Percentiles rank a stretch among this genome's conserved stretches.
phyloP scores from a whole-genome alignment of 257 asterid genomes.

The Solanum appendiculatum region DNA sequence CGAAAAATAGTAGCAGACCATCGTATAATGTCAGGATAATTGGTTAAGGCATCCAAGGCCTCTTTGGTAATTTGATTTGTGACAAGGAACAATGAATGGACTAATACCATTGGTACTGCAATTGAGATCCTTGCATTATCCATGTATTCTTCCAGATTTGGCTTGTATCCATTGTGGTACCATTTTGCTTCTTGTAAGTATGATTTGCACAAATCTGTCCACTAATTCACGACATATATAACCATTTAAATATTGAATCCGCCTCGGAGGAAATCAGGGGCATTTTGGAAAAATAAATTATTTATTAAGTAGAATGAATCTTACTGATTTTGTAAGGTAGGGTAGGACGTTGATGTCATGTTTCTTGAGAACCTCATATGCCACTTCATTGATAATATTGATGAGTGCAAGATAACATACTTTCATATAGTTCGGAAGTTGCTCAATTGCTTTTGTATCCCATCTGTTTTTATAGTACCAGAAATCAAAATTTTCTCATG shows the following conservation, averaged over 20 bases:
- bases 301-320: not conserved
- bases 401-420: conserved; percentile 7
- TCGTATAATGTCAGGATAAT: conserved; percentile 17
- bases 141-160: conserved; percentile 26
- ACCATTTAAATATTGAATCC: not conserved
- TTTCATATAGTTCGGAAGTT: conserved; percentile 20
- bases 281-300: not conserved
- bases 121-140: conserved; percentile 27
- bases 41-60: conserved; percentile 4
- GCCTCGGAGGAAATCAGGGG: too few relatives aligned
- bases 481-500: not conserved
- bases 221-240: conserved; percentile 5
- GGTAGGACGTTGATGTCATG: not conserved
- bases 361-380: conserved; percentile 3
- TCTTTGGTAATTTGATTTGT: conserved; percentile 26
- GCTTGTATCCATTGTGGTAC: conserved; percentile 20
- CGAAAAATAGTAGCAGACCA: conserved; percentile 20
- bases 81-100: conserved; percentile 14
- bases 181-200: conserved; percentile 28
- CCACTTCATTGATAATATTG: conserved; percentile 10
- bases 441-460: conserved; percentile 8
- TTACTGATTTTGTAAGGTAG: not conserved
- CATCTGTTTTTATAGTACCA: not conserved
- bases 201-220: conserved; percentile 21
- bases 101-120: conserved; percentile 13